phyloP scores from a whole-genome alignment of 208 protist genomes.

The Balamuthia mandrillaris region DNA sequence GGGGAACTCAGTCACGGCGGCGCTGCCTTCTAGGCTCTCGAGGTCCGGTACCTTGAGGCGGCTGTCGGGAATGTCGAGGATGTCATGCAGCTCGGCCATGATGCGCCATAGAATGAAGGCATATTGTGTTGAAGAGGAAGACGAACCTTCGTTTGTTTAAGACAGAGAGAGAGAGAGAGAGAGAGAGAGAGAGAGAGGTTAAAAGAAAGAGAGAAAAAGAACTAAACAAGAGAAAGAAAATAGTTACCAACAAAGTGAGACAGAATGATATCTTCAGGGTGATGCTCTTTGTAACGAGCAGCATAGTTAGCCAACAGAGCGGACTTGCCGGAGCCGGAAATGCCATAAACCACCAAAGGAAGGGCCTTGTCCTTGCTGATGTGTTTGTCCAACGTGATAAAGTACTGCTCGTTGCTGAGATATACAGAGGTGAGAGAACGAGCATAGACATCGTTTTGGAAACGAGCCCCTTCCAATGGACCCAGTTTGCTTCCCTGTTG shows the following conservation, averaged over 20 bases:
- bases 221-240: too few species aligned
- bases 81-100: conserved; percentile 38
- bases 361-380: neutral
- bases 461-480: neutral
- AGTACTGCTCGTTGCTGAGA: conserved; percentile 40
- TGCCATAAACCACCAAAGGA: conserved; percentile 41
- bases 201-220: too few species aligned
- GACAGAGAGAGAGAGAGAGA: too few species aligned
- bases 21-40: neutral
- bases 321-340: conserved; percentile 36
- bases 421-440: conserved; percentile 12
- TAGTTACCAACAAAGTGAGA: neutral
- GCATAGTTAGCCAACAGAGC: conserved; percentile 46
- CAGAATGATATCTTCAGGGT: conserved; percentile 50
- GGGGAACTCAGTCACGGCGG: neutral
- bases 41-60: neutral
- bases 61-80: neutral
- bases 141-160: too few species aligned
- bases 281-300: conserved; percentile 44
- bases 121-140: conserved; percentile 45
- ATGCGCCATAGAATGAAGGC: conserved; percentile 36
- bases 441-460: neutral
- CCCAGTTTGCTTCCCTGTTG: neutral
- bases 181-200: too few species aligned
- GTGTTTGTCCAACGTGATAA: conserved; percentile 46